Base-by-base conservation (phyloP, 768 basidiomycete species). In the Hirschioporus abietinus region DNA sequence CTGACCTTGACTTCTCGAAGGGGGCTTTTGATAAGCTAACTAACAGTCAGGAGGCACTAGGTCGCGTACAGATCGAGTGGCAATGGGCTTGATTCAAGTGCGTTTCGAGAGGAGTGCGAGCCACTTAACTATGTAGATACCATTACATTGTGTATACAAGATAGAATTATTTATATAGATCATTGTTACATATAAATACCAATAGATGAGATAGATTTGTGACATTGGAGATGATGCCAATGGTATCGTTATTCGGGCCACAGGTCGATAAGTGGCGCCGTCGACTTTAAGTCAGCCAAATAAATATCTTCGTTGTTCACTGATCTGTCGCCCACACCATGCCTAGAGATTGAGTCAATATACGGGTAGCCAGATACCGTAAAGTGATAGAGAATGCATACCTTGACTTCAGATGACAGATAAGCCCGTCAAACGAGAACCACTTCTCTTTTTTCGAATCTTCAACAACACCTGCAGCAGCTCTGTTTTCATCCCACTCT, bases 361-460 rank as follows among this genome's bases (percentile, higher is more conserved):
- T 36, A 12, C 42, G 20, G 20, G 30, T 30, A 52, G 5, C 12
- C 20, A 52, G 42, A 1, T 52, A 52, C 42, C 42, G 12, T 52
- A 20, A n/a, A 52, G 42, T 5, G 12, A 6, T 2, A 52, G 12
- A 20, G 26, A 34, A 24, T 57, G 35, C 12, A 15, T 58, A 90
- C 89, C 84, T 88, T 68, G 76, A 80, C 71, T 87, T 88, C 66
- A 84, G 70, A 68, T 91, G 90, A 25, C 87, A 89, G 57, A 84
- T 77, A 64, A 91, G 69, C 1, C 84, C 89, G 67, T 89, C 75
- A 70, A 88, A 87, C 2, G 69, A 73, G 73, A 85, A 83, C 65
- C 75, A 67, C 63, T 76, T 76, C 24, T 69, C 60, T 61, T 61
- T 61, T 12, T 17, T 25, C 12, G 60, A 60, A 27, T 23, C 20